Base-by-base conservation (phyloP, 75 land plant species). In the Azolla pinnata region DNA sequence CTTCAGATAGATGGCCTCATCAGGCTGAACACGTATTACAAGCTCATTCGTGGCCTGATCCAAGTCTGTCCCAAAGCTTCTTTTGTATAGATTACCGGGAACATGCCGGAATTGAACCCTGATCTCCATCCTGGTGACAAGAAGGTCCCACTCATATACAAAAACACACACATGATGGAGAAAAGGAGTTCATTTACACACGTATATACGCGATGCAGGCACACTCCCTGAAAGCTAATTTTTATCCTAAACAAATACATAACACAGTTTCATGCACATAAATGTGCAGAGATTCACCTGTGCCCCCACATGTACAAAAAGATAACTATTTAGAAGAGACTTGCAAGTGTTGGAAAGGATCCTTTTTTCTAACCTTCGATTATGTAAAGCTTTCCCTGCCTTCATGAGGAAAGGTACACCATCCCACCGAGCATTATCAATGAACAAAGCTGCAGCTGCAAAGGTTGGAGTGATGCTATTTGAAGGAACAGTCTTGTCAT, bases 371-470 rank as follows among this genome's bases (percentile, higher is more conserved):
- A 4, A 92, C 97, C 86, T n/a, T 55, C 73, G 82, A 23, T 44
- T 83, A 52, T 85, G 86, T 46, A 92, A 69, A 40, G 97, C 97
- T 67, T 92, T 92, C 25, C 97, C 97, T 50, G 97, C 97, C 73
- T 88, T 92, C 97, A 92, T 92, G 29, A 92, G 84, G 61, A 92
- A 88, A 19, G 97, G 97, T 20, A 92, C 97, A 7, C 97, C 97
- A 76, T 92, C 97, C 97, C 97, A 92, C 65, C 97, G 81, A 9
- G 97, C 89, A 78, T 92, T 88, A 53, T 92, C 84, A 58, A 92
- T 88, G 63, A 92, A 92, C n/a, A 92, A 73, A 14, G 95, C 88
- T 38, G 97, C 97, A 25, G 97, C 97, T 44, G 97, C 97, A 81
- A 88, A 92, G 31, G 97, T 92, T 45, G 97, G 97, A 12, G 97